Evolutionary conservation across 371 early-diverging fungal genomes (phyloP), one percentile per base, ranked within the genome.

Genomic region (Circinella umbellata): DNA sequence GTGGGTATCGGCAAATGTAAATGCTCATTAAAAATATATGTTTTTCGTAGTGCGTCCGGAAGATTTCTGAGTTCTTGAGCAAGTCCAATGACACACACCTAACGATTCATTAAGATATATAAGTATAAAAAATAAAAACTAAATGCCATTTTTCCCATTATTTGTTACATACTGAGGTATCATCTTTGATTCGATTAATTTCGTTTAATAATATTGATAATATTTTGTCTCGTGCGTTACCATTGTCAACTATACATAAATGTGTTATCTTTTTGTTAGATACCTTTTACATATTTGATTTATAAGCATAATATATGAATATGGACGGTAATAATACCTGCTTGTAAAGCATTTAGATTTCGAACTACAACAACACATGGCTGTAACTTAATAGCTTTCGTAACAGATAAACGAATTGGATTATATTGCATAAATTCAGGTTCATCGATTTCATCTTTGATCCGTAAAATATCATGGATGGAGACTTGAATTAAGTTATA

Each of bases 1-100:
- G 84, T 67, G 0, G 84, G 84, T 42, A 84, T 80, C 7, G 80
- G 73, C 20, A 84, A 34, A 27, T 75, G 69, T 47, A 81, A 67
- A 53, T 81, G 84, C 39, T 84, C 81, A 35, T 69, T 72, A 67
- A 84, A 84, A 6, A 79, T 69, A 61, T 78, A 78, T 4, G 75
- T 76, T 48, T 78, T 75, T 47, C 67, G 66, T 13, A 81, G 54
- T 42, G 71, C 27, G 9, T 77, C 77, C 3, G 84, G 81, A 10
- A 84, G 57, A 5, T 38, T n/a, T 38, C 61, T 61, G 1, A 81
- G 36, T 27, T 76, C 65, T 47, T 68, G 69, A 3, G 80, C 80
- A 42, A 84, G 18, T 13, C 81, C 84, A 15, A 81, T 66, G 46
- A 84, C 46, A 34, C 74, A 78, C 10, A 84, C 70, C 77, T 76